phyloP scores from a whole-genome alignment of 805 yeast genomes.

The Starmerella stellata region DNA sequence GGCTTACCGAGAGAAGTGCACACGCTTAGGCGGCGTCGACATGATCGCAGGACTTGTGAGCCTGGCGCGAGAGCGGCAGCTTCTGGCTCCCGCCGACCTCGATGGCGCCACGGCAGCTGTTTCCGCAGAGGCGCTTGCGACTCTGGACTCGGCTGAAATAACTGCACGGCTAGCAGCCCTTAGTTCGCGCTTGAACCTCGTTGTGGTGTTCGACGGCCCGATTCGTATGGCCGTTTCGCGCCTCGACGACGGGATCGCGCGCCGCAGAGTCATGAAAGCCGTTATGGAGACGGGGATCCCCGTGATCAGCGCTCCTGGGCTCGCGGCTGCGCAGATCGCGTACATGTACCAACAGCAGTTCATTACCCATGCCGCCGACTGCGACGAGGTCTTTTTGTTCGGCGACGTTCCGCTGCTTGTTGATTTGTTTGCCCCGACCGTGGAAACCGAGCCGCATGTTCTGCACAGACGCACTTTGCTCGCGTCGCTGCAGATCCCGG shows the following conservation, averaged over 20 bases:
- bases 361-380: constrained; percentile 66
- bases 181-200: constrained; percentile 1
- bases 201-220: constrained; percentile 18
- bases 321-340: constrained; percentile 62
- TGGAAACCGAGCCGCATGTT: constrained; percentile 38
- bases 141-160: constrained; percentile 9
- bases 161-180: constrained; percentile 9
- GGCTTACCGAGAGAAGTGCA: neutral
- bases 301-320: constrained; percentile 65
- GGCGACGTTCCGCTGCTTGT: constrained; percentile 52
- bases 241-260: constrained; percentile 9
- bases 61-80: constrained; percentile 13
- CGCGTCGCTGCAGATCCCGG: constrained; percentile 38
- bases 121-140: constrained; percentile 12
- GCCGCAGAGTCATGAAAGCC: constrained; percentile 29
- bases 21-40: neutral
- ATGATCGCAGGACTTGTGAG: constrained; percentile 17
- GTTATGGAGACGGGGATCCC: constrained; percentile 40
- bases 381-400: constrained; percentile 57
- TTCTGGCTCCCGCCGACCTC: constrained; percentile 12
- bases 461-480: constrained; percentile 42
- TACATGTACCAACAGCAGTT: constrained; percentile 38
- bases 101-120: constrained; percentile 13
- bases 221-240: constrained; percentile 8
- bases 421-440: constrained; percentile 47